Conservation (phyloP, 2,329 filamentous ascomycete species). For the Bipolaris bicolor region DNA sequence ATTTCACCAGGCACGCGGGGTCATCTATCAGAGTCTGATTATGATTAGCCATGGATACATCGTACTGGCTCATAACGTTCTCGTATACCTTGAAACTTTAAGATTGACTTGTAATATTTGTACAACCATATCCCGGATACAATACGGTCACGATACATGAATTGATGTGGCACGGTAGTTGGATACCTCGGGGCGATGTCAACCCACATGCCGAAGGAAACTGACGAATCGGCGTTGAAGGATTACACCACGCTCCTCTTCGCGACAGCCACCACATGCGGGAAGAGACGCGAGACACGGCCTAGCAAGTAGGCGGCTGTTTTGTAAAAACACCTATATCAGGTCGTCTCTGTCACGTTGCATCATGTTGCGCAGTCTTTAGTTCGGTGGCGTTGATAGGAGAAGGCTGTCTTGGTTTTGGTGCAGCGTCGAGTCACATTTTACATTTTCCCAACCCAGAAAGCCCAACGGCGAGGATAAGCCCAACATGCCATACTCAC, state of each 20-base stretch:
- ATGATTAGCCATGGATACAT: too few relatives aligned
- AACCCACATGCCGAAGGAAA: background rate
- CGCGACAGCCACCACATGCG: background rate
- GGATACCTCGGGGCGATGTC: background rate
- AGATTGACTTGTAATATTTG: background rate
- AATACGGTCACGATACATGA: background rate
- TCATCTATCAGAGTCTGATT: background rate
- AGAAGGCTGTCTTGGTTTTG: background rate
- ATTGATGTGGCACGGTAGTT: background rate
- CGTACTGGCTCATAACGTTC: too few relatives aligned
- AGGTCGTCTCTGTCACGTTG: background rate
- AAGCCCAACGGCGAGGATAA: background rate
- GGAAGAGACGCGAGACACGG: conserved; percentile 3
- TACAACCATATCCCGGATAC: background rate
- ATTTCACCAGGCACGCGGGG: background rate
- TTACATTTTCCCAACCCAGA: background rate
- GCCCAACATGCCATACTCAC: conserved; percentile 85
- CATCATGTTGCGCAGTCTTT: background rate
- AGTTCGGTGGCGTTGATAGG: background rate
- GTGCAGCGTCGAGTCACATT: background rate
- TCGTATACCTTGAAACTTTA: background rate
- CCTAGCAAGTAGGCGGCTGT: background rate
- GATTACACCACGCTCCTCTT: conserved; percentile 7
- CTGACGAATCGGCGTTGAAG: background rate
- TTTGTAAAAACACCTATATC: background rate